Percentiles rank a stretch among this genome's conserved stretches.
Conservation (phyloP, 1,284 basidiomycete genomes). For the Meripilus lineatus region DNA sequence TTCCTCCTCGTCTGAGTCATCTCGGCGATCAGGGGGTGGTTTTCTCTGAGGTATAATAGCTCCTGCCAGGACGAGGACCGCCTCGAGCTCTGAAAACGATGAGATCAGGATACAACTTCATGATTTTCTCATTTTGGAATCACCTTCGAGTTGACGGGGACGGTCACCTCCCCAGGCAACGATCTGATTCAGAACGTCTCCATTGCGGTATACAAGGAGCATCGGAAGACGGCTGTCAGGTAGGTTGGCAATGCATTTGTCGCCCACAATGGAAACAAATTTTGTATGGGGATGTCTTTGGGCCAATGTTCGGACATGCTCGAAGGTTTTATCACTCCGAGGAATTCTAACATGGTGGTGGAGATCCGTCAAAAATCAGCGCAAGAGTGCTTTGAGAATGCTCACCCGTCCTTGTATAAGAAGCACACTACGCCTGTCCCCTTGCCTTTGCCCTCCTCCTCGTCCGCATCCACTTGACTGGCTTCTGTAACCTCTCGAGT, state of each 20-base stretch:
- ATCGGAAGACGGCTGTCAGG: constrained; percentile 92
- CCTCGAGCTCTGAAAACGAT: constrained; percentile 59
- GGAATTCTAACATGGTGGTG: constrained; percentile 52
- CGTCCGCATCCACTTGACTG: constrained; percentile 61
- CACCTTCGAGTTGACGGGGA: constrained; percentile 80
- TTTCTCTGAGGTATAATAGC: constrained; percentile 48
- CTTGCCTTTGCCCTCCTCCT: constrained; percentile 44
- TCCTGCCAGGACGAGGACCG: constrained; percentile 55
- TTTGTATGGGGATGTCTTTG: constrained; percentile 86
- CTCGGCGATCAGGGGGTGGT: constrained; percentile 25
- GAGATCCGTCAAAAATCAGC: constrained; percentile 6
- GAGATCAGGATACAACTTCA: constrained; percentile 4
- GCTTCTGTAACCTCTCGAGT: constrained; percentile 94
- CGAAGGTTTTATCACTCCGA: constrained; percentile 71
- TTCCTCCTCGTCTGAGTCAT: constrained; percentile 37
- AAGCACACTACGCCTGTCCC: constrained; percentile 89
- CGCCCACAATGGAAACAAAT: constrained; percentile 93
- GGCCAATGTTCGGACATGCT: constrained; percentile 74
- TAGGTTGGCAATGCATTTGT: constrained; percentile 95
- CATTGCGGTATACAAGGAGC: constrained; percentile 88
- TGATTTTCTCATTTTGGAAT: no score
- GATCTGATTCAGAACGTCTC: constrained; percentile 85
- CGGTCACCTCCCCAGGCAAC: constrained; percentile 78
- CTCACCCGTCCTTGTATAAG: constrained; percentile 85
- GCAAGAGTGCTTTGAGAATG: constrained; percentile 11